phyloP scores from a whole-genome alignment of 2,329 filamentous ascomycete species.

The Trichophaea hybrida region DNA sequence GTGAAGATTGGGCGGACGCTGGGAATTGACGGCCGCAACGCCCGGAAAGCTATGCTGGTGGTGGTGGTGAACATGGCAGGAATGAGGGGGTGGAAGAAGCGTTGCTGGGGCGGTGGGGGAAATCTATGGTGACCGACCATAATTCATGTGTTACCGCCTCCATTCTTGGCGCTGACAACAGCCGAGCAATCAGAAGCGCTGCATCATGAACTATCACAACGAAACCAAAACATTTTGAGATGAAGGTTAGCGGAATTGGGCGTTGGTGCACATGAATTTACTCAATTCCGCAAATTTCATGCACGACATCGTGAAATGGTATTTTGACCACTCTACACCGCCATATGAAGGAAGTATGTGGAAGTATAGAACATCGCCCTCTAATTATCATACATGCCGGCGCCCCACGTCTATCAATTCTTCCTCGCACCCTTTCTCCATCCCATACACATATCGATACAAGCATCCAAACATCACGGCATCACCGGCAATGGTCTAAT shows the following conservation, averaged over 20 bases:
- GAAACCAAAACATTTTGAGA: too few relatives aligned
- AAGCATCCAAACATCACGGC: background rate
- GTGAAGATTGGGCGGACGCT: background rate
- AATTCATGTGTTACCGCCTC: background rate
- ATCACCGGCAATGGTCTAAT: slow-evolving; percentile 41
- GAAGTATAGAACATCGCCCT: background rate
- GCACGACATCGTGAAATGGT: too few relatives aligned
- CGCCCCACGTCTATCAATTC: background rate
- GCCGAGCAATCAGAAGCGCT: background rate
- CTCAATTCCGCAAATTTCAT: too few relatives aligned
- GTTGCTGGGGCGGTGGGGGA: background rate
- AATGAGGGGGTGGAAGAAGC: background rate
- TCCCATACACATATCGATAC: too few relatives aligned
- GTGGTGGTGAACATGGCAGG: background rate
- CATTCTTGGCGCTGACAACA: background rate
- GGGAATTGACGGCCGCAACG: background rate
- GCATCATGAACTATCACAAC: background rate
- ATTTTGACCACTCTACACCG: too few relatives aligned
- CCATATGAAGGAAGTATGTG: too few relatives aligned
- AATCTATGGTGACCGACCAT: background rate
- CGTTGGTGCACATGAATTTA: too few relatives aligned
- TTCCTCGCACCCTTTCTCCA: background rate
- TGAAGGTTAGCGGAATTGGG: too few relatives aligned
- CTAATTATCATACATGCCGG: background rate
- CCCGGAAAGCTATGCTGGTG: background rate